Evolutionary conservation across 1,284 basidiomycete species (phyloP).

Genomic region (Mycosarcoma maydis): DNA sequence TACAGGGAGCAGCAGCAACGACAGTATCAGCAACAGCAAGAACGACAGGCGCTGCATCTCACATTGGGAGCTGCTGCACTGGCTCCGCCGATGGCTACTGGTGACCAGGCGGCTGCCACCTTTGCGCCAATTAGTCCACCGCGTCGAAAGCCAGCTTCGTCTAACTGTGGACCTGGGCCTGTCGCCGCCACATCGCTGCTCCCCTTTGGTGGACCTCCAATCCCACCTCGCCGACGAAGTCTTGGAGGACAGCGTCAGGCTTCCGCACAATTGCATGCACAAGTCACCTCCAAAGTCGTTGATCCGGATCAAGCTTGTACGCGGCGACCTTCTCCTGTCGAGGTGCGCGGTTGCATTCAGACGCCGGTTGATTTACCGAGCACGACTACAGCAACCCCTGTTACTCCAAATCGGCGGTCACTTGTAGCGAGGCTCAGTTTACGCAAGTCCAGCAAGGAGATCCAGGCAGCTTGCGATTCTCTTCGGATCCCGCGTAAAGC

Average conservation of each 20-base stretch:
- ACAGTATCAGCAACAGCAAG: constrained; percentile 6
- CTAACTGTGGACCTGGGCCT: not conserved
- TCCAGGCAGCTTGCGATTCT: not conserved
- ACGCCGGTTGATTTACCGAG: not conserved
- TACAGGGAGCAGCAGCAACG: constrained; percentile 20
- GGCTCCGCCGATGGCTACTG: constrained; percentile 20
- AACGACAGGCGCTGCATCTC: constrained; percentile 4
- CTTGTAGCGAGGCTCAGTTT: constrained; percentile 27
- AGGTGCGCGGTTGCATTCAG: not conserved
- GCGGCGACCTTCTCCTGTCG: not conserved
- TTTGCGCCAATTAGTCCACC: constrained; percentile 13
- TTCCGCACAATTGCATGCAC: constrained; percentile 1
- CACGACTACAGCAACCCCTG: not conserved
- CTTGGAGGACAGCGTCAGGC: constrained; percentile 6
- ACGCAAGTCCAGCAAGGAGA: constrained; percentile 11
- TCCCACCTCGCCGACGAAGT: constrained; percentile 31
- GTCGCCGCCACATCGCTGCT: not conserved
- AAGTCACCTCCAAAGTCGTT: not conserved
- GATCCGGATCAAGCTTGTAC: not conserved
- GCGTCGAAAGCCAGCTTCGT: not conserved
- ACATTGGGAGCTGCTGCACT: constrained; percentile 7
- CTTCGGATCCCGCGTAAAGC: constrained; percentile 6
- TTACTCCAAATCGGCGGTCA: constrained; percentile 8
- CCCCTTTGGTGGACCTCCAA: constrained; percentile 4
- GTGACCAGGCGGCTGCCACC: constrained; percentile 11